Base-by-base conservation (phyloP, 768 basidiomycete species). In the Rhizopogon roseolus region DNA sequence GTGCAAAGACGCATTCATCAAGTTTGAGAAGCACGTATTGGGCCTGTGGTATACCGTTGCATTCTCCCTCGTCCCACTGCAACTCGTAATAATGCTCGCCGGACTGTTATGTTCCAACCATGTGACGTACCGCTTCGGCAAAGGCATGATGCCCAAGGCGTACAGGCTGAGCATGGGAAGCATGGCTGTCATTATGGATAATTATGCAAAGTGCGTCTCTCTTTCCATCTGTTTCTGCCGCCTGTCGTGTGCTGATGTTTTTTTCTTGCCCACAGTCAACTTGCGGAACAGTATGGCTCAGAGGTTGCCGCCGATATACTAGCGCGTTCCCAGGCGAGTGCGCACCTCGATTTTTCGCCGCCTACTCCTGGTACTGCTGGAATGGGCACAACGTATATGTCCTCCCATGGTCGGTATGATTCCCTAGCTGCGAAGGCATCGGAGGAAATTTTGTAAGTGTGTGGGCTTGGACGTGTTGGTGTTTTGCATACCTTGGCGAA, bases 131-230 rank as follows among this genome's bases (percentile, higher is more conserved):
- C 78, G 90, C 49, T 92, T 92, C 66, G 89, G 89, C 9, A 92
- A 91, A 73, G 90, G 90, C 32, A 48, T 48, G 45, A 48, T 48
- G 45, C 45, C 45, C 54, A 88, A 89, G 74, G 82, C 85, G 13
- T 92, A 93, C 68, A 76, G 88, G 36, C 75, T 92, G 42, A 84
- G 83, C 70, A 72, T 81, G 76, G 79, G 76, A 54, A 84, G 80
- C 55, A 88, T 91, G 85, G 86, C 85, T 3, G 77, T 88, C 50
- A 89, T 93, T 65, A 85, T 91, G 86, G 90, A 93, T 58, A 84
- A 86, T 54, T 91, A 90, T 64, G 88, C 87, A 17, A 85, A 76
- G 88, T 90, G 57, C 32, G 77, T 9, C 45, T 38, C 38, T 25
- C 22, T n/a, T 53, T 54, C 9, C 49, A 36, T 36, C 11, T 36